phyloP scores from a whole-genome alignment of 208 protist genomes.

The Blastocrithidia nonstop region DNA sequence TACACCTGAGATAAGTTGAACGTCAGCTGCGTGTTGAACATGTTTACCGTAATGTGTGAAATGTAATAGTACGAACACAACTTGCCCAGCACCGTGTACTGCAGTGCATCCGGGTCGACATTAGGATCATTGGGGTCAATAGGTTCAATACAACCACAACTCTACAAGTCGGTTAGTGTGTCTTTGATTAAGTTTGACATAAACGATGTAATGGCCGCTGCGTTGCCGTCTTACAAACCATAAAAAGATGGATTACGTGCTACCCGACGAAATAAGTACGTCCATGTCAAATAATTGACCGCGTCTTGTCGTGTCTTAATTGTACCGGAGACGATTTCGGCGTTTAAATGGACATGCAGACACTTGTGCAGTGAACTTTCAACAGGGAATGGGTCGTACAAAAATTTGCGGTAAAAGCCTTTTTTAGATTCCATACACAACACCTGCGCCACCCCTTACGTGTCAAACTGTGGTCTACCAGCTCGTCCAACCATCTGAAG shows the following conservation, averaged over 20 bases:
- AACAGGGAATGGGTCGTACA: slow-evolving; percentile 99
- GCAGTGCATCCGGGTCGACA: slow-evolving; percentile 42
- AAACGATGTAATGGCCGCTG: slow-evolving; percentile 74
- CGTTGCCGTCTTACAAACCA: slow-evolving; percentile 86
- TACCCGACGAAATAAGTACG: slow-evolving; percentile 97
- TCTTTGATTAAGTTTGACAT: slow-evolving; percentile 69
- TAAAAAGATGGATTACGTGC: slow-evolving; percentile 98
- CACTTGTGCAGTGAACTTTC: slow-evolving; percentile 91
- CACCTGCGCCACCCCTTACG: slow-evolving; percentile 91
- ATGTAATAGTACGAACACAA: slow-evolving; percentile 99
- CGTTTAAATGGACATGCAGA: slow-evolving; percentile 98
- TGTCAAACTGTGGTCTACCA: slow-evolving; percentile 95
- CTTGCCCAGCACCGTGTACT: slow-evolving; percentile 86
- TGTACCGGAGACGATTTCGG: slow-evolving; percentile 94
- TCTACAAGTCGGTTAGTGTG: slow-evolving; percentile 68
- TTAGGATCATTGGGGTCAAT: slow-evolving; percentile 31
- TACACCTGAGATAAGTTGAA: slow-evolving; percentile 30
- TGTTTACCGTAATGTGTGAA: slow-evolving; percentile 84
- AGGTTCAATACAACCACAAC: slow-evolving; percentile 69
- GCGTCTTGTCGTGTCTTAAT: slow-evolving; percentile 90
- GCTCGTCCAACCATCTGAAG: slow-evolving; percentile 99
- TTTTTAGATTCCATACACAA: slow-evolving; percentile 97
- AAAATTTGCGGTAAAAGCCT: slow-evolving; percentile 99
- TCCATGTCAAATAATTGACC: slow-evolving; percentile 98
- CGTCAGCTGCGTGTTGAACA: slow-evolving; percentile 80